Evolutionary conservation across 2,329 filamentous ascomycete species (phyloP).

Genomic region (Ophiocordyceps unilateralis): DNA sequence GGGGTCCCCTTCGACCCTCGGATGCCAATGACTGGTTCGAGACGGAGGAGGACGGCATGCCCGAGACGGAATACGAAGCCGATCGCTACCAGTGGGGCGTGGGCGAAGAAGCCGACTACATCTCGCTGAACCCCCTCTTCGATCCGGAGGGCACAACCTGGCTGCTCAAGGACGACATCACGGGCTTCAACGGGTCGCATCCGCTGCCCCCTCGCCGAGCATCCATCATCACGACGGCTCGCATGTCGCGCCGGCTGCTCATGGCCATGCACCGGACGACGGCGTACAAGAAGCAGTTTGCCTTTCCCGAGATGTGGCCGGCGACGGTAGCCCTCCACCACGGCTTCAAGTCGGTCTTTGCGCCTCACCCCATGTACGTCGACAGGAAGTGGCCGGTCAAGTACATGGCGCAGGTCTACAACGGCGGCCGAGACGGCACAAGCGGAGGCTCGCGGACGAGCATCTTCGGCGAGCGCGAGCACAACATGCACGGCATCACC

Average conservation of each 20-base stretch:
- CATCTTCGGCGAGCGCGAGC: conserved; percentile 70
- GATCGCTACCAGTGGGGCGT: conserved; percentile 79
- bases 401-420: conserved; percentile 65
- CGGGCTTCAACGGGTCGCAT: conserved; percentile 54
- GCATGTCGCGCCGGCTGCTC: conserved; percentile 66
- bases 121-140: conserved; percentile 83
- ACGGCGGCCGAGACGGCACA: conserved; percentile 59
- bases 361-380: conserved; percentile 74
- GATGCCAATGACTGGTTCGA: conserved; percentile 56
- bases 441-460: conserved; percentile 56
- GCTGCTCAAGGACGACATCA: conserved; percentile 68
- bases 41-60: conserved; percentile 52
- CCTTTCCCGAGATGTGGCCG: conserved; percentile 96
- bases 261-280: conserved; percentile 85
- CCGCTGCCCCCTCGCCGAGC: conserved; percentile 53
- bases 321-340: conserved; percentile 76
- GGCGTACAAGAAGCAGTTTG: conserved; percentile 66
- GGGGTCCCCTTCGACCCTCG: conserved; percentile 63
- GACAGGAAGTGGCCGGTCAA: conserved; percentile 73
- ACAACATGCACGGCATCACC: conserved; percentile 71
- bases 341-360: conserved; percentile 82
- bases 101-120: conserved; percentile 77
- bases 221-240: conserved; percentile 74
- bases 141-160: conserved; percentile 78
- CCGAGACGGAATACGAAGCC: conserved; percentile 53